phyloP scores from a whole-genome alignment of 352 stramenopile species.

The Peronospora belbahrii region DNA sequence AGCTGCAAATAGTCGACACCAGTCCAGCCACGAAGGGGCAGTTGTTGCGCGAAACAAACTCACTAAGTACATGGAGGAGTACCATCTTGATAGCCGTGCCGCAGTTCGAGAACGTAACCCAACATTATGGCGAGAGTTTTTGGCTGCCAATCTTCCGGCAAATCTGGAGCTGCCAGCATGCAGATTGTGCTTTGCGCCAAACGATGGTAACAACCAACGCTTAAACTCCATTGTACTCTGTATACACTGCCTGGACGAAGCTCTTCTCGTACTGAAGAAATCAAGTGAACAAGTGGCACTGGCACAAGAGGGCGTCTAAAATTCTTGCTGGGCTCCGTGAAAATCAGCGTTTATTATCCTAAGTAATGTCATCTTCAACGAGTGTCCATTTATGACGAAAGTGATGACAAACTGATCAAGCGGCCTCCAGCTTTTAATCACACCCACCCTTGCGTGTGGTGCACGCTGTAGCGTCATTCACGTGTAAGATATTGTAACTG shows the following conservation, averaged over 20 bases:
- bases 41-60: slow-evolving; percentile 16
- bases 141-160: slow-evolving; percentile 22
- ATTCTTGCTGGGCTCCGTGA: neutral
- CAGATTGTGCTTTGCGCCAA: slow-evolving; percentile 32
- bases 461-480: neutral
- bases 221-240: slow-evolving; percentile 52
- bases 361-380: neutral
- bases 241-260: slow-evolving; percentile 29
- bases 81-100: slow-evolving; percentile 21
- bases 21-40: slow-evolving; percentile 3
- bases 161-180: slow-evolving; percentile 20
- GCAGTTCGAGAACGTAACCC: slow-evolving; percentile 31
- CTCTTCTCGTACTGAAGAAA: slow-evolving; percentile 17
- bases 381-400: neutral
- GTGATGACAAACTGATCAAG: no score
- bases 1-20: slow-evolving; percentile 1
- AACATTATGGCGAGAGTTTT: slow-evolving; percentile 35
- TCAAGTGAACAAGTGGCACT: slow-evolving; percentile 2
- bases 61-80: slow-evolving; percentile 27
- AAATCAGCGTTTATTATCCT: neutral
- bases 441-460: no score
- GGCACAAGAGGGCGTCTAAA: slow-evolving; percentile 7
- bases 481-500: neutral
- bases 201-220: slow-evolving; percentile 39
- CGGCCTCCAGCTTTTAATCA: no score